Percentiles rank a stretch among this genome's conserved stretches.
Evolutionary conservation across 2,329 filamentous ascomycete genomes (phyloP).

Genomic region (Fusarium hainanense): DNA sequence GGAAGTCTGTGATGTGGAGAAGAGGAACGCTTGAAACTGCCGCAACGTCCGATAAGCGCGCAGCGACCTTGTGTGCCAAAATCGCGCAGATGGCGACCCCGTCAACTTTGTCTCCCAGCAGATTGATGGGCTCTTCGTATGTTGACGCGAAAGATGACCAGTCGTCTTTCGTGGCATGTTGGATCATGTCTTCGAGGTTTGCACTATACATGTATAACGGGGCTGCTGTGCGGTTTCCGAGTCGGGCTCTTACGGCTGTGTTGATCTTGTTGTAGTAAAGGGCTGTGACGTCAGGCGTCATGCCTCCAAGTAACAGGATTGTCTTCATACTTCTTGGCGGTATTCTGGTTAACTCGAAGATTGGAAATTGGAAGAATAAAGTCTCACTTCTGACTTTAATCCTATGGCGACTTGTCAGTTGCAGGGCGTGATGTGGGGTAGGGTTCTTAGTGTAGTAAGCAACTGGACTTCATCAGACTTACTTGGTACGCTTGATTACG

Average conservation of each 20-base stretch:
- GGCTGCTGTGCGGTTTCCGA: background rate
- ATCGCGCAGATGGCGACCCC: conserved; percentile 4
- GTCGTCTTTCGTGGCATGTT: background rate
- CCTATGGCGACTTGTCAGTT: background rate
- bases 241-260: background rate
- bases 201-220: conserved; percentile 5
- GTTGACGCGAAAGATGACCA: background rate
- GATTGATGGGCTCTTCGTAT: background rate
- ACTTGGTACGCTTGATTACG: rapidly evolving
- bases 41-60: background rate
- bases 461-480: background rate
- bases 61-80: conserved; percentile 3
- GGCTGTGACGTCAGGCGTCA: conserved; percentile 1
- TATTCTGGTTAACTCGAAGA: background rate
- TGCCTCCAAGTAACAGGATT: conserved; percentile 3
- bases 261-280: conserved; percentile 7
- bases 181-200: conserved; percentile 10
- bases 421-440: background rate
- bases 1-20: background rate
- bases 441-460: background rate
- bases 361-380: background rate
- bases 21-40: background rate
- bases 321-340: background rate
- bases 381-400: background rate
- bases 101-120: background rate